phyloP scores from a whole-genome alignment of 2,329 filamentous ascomycete genomes.

The Calonectria montana region DNA sequence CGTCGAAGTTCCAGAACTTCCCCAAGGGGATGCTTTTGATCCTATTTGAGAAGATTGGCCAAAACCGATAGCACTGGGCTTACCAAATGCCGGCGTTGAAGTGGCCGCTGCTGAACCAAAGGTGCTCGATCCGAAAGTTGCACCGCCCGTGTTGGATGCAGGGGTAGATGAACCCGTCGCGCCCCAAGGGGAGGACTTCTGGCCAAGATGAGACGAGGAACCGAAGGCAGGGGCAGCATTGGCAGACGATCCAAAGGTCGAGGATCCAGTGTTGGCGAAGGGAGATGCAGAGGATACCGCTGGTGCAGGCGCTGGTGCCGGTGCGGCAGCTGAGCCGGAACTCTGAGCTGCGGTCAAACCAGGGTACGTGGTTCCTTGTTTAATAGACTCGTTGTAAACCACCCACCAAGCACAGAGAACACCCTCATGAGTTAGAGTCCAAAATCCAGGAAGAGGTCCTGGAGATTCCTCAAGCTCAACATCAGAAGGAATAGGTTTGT shows the following conservation, averaged over 20 bases:
- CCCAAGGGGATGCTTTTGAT: constrained; percentile 66
- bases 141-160: constrained; percentile 46
- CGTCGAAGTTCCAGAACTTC: constrained; percentile 41
- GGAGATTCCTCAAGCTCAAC: constrained; percentile 82
- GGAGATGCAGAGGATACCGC: constrained; percentile 46
- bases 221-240: constrained; percentile 58
- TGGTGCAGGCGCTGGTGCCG: constrained; percentile 44
- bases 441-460: constrained; percentile 83
- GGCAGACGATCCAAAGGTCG: constrained; percentile 57
- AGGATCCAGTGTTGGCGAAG: constrained; percentile 43
- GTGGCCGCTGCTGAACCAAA: constrained; percentile 55
- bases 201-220: constrained; percentile 59
- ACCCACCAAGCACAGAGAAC: constrained; percentile 90
- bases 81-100: constrained; percentile 60
- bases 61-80: constrained; percentile 62
- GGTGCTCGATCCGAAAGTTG: constrained; percentile 58
- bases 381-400: constrained; percentile 88
- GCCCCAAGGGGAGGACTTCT: constrained; percentile 65
- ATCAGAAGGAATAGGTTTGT: constrained; percentile 80
- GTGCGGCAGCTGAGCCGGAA: constrained; percentile 42
- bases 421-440: constrained; percentile 90
- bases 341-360: constrained; percentile 68
- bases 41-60: constrained; percentile 63
- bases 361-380: constrained; percentile 77
- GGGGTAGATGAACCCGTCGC: constrained; percentile 45